Base-by-base conservation (phyloP, 2,329 filamentous ascomycete species). In the Fusarium falciforme region DNA sequence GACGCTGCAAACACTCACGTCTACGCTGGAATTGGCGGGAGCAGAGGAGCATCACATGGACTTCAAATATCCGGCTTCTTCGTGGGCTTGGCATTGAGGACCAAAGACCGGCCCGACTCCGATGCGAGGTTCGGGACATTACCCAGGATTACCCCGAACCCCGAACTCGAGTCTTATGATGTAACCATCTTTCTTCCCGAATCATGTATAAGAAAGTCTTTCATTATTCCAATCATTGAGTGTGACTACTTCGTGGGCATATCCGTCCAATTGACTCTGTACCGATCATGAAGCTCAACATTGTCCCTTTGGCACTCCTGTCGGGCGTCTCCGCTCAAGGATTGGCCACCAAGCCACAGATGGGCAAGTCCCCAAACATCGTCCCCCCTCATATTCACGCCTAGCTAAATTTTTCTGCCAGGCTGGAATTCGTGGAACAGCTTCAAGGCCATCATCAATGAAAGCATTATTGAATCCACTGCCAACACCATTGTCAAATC, bases 381-480 rank as follows among this genome's bases (percentile, higher is more conserved):
- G 1, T 6, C 2, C 11, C 20, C 11, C 6, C 40, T 29, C 16
- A 29, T 6, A 8, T 4, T 10, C 0, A 1, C 17, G 9, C 5
- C 17, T 29, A 12, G 38, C 42, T 42, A 29, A 42, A 20, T 22
- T 6, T 17, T 20, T 8, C 20, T 17, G 4, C 2, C 11, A 61
- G 58, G 58, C 0, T 61, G 59, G 59, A 61, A 61, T 10, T 61
- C 59, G 35, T 61, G 59, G 59, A 61, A 61, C 3, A 61, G 38
- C 22, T 61, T 44, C 40, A 61, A 61, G 16, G 31, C 25, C 12
- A 47, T 47, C 25, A 61, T 61, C 38, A 33, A 61, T n/a, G 59
- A 44, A 29, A 33, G 27, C 40, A 42, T 61, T 5, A 49, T 61
- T 25, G 31, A 33, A n/a, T 44, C 36, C 6, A 61, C 59, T 20